These are phyloP conservation scores for Ophiosphaerella korrae DNA, from an alignment of 2,329 filamentous ascomycete species.

Conservation along the genomic window DNA sequence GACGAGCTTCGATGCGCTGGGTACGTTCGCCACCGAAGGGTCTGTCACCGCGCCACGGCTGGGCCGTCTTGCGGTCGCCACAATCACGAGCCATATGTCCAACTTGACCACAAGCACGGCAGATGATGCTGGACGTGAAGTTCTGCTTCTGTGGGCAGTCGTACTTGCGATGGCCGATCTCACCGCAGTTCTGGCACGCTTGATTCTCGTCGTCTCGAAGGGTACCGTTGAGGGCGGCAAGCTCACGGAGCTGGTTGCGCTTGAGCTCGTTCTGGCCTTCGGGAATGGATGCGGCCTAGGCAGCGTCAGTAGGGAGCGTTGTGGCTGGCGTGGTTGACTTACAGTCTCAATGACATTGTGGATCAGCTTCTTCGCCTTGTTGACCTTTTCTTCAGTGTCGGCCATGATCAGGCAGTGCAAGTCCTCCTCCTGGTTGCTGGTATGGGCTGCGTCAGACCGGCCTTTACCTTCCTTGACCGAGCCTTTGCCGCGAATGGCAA, in stretches of 20 bases:
- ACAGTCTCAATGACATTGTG: slow-evolving; percentile 99
- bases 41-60: slow-evolving; percentile 86
- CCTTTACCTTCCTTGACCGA: slow-evolving; percentile 99
- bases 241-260: slow-evolving; percentile 95
- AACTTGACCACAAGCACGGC: slow-evolving; percentile 95
- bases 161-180: slow-evolving; percentile 98
- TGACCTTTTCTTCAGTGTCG: slow-evolving; percentile 98
- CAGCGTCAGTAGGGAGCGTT: slow-evolving; percentile 35
- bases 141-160: slow-evolving; percentile 98
- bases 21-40: slow-evolving; percentile 55
- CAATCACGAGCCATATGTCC: slow-evolving; percentile 99
- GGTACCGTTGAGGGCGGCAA: slow-evolving; percentile 97
- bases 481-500: slow-evolving; percentile 98
- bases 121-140: slow-evolving; percentile 99
- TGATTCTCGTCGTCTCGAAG: slow-evolving; percentile 99
- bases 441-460: slow-evolving; percentile 96
- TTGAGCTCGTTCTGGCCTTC: slow-evolving; percentile 99
- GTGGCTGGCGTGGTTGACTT: slow-evolving; percentile 51
- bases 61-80: slow-evolving; percentile 88
- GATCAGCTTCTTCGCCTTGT: slow-evolving; percentile 97
- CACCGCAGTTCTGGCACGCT: slow-evolving; percentile 97
- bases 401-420: slow-evolving; percentile 99
- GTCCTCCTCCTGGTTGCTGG: slow-evolving; percentile 99
- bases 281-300: slow-evolving; percentile 92
- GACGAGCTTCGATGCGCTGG: slow-evolving; percentile 71